Base-by-base conservation (phyloP, 148 eudicot species). In the Amaranthus cruentus region DNA sequence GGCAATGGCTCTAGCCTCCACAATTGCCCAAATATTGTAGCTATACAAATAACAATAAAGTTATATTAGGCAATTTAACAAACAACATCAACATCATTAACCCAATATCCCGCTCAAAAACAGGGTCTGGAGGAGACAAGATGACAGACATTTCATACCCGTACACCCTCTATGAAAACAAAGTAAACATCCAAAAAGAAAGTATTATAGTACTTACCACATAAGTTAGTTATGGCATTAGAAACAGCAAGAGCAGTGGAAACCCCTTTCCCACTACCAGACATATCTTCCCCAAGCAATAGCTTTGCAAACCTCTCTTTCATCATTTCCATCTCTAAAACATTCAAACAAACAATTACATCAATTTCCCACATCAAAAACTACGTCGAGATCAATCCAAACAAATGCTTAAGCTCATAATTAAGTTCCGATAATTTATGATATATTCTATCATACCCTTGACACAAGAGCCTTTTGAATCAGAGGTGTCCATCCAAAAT, bases 211-310 rank as follows among this genome's bases (percentile, higher is more conserved):
- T 87, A 94, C 38, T 28, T 28, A 28, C 98, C 98, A 79, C 88
- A 89, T 43, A 94, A 84, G 79, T 94, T 94, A 59, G 98, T 94
- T 64, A 90, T 87, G 79, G 98, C 93, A 83, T 94, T 94, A 43
- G 98, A 94, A 81, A 91, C 86, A 66, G 97, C 90, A 71, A 94
- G 69, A 54, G 98, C 89, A 9, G 93, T 73, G 54, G 84, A 88
- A 84, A 95, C 98, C 77, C 98, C 98, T 77, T 86, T 85, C 12
- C 98, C 98, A 83, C 89, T 87, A 42, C 98, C 98, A 53, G 98
- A 95, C 98, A 95, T 95, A 64, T 95, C 98, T 71, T 95, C 98
- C 49, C 98, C 98, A 9, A 95, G 93, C 78, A 94, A 79, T 76
- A 94, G 71, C 74, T 94, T 94, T 3, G 96, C 88, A 85, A 91